phyloP scores from a whole-genome alignment of 352 stramenopile species.

The Pilasporangium apinafurcum region DNA sequence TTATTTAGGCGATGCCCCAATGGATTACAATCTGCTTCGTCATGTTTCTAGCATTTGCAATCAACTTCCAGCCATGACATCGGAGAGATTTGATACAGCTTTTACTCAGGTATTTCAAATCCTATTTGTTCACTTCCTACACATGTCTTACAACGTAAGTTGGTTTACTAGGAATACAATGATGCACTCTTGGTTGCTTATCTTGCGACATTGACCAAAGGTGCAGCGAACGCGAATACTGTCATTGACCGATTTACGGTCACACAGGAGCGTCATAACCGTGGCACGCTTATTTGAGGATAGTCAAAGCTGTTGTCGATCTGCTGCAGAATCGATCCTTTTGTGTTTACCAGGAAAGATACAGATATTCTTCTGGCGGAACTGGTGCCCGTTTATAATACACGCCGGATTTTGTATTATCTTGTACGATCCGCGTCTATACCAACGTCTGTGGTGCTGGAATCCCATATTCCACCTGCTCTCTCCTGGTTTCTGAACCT shows the following conservation, averaged over 20 bases:
- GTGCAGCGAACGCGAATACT: slow-evolving; percentile 65
- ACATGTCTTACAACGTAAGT: neutral
- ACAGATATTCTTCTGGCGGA: too few relatives aligned
- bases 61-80: slow-evolving; percentile 72
- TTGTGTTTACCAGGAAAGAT: slow-evolving; percentile 3
- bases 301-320: neutral
- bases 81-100: slow-evolving; percentile 59
- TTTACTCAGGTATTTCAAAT: slow-evolving; percentile 73
- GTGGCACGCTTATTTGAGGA: slow-evolving; percentile 38
- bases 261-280: slow-evolving; percentile 66
- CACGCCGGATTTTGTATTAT: too few relatives aligned
- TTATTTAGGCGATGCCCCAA: slow-evolving; percentile 38
- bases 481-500: too few relatives aligned
- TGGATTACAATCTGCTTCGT: slow-evolving; percentile 76
- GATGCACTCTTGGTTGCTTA: slow-evolving; percentile 79
- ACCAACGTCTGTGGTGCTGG: too few relatives aligned
- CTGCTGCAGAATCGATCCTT: neutral
- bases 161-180: slow-evolving; percentile 61
- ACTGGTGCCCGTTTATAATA: too few relatives aligned
- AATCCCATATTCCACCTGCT: too few relatives aligned
- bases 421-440: too few relatives aligned
- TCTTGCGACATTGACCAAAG: slow-evolving; percentile 80
- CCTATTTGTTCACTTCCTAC: too few relatives aligned
- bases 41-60: slow-evolving; percentile 86
- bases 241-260: slow-evolving; percentile 73